Conservation (phyloP, 306 rosid genomes). For the Rubus idaeus region DNA sequence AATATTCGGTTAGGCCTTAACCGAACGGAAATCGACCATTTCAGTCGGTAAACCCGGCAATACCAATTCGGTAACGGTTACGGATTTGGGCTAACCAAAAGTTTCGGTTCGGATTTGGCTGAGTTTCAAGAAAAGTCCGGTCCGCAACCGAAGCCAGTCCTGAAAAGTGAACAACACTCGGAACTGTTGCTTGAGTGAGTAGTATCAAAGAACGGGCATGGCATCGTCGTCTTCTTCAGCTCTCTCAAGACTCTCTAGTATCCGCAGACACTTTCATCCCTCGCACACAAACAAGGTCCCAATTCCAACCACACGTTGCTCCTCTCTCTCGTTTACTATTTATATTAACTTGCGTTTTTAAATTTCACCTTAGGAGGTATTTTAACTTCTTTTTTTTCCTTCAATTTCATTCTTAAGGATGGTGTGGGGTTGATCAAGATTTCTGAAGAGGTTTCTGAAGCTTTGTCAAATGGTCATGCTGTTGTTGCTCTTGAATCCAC, state of each 20-base stretch:
- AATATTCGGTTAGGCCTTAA: too few relatives aligned
- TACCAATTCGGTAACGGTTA: too few relatives aligned
- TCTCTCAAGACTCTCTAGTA: conserved; percentile 50
- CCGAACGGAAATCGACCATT: too few relatives aligned
- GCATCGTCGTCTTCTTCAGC: conserved; percentile 45
- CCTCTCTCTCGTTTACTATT: not conserved
- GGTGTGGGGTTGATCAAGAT: conserved; percentile 47
- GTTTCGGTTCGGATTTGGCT: too few relatives aligned
- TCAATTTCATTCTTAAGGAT: conserved; percentile 8
- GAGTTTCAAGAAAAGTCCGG: too few relatives aligned
- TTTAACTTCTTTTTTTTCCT: not conserved
- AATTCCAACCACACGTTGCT: not conserved
- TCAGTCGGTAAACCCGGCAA: too few relatives aligned
- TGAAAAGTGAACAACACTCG: too few relatives aligned
- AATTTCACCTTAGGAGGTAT: not conserved
- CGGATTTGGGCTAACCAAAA: too few relatives aligned
- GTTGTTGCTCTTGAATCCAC: conserved; percentile 95
- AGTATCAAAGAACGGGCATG: not conserved
- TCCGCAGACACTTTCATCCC: conserved; percentile 50
- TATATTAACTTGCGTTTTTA: not conserved
- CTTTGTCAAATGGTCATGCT: conserved; percentile 62
- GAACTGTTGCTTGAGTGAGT: too few relatives aligned
- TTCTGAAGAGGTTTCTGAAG: conserved; percentile 75
- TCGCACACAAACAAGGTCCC: conserved; percentile 20
- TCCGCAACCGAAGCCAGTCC: too few relatives aligned